phyloP scores from a whole-genome alignment of 345 rosid genomes.

The Populus davidiana region DNA sequence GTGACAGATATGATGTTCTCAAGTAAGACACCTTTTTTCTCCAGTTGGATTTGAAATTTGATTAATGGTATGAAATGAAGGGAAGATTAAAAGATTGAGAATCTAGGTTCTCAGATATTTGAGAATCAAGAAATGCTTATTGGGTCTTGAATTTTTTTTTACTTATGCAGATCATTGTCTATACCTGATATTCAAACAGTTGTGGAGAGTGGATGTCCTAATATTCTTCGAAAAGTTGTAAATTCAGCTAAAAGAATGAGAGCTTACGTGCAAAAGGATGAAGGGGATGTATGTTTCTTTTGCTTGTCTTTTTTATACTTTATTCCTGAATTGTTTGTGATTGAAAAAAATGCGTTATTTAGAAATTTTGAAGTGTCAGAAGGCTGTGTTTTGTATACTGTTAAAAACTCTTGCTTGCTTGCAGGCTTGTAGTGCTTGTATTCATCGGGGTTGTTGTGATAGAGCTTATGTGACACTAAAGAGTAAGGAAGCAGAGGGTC shows the following conservation, averaged over 20 bases:
- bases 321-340: background rate
- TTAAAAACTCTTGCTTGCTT: slow-evolving; percentile 10
- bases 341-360: background rate
- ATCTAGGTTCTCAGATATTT: background rate
- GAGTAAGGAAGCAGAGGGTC: slow-evolving; percentile 63
- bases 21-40: slow-evolving; percentile 31
- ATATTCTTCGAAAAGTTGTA: slow-evolving; percentile 65
- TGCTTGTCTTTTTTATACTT: background rate
- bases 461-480: slow-evolving; percentile 75
- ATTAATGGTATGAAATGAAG: background rate
- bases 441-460: slow-evolving; percentile 79
- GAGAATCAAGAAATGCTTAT: background rate
- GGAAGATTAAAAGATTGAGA: background rate
- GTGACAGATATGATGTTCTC: slow-evolving; percentile 77
- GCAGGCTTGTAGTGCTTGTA: slow-evolving; percentile 84
- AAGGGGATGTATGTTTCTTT: slow-evolving; percentile 67
- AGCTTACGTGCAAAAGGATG: slow-evolving; percentile 55
- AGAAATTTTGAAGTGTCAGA: background rate
- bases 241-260: slow-evolving; percentile 90
- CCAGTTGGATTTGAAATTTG: background rate
- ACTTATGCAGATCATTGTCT: slow-evolving; percentile 59
- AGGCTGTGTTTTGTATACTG: background rate
- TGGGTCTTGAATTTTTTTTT: background rate
- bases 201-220: slow-evolving; percentile 82
- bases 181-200: slow-evolving; percentile 51